phyloP scores from a whole-genome alignment of 768 basidiomycete species.

The Tephrocybe sp. region DNA sequence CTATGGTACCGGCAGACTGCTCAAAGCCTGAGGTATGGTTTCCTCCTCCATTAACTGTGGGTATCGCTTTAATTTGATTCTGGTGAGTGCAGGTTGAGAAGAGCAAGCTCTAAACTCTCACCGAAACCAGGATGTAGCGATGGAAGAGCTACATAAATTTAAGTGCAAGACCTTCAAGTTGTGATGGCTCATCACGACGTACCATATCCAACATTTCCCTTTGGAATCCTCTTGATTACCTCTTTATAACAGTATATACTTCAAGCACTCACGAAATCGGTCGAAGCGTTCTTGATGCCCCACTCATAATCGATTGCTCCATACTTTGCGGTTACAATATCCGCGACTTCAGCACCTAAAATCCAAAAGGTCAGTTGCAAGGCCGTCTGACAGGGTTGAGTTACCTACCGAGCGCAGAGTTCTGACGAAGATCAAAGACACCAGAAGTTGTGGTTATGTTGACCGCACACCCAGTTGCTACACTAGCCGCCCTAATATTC shows the following conservation, averaged over 20 bases:
- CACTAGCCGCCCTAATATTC: slow-evolving; percentile 16
- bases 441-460: slow-evolving; percentile 9
- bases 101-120: not conserved
- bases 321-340: slow-evolving; percentile 57
- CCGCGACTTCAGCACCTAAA: slow-evolving; percentile 25
- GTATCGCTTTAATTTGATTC: slow-evolving; percentile 55
- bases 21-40: slow-evolving; percentile 76
- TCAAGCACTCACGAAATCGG: slow-evolving; percentile 67
- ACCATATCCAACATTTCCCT: slow-evolving; percentile 36
- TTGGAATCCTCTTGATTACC: slow-evolving; percentile 30
- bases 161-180: not conserved
- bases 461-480: slow-evolving; percentile 18
- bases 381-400: not conserved
- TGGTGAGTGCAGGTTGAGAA: no score
- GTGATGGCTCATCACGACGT: not conserved
- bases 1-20: slow-evolving; percentile 54
- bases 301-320: slow-evolving; percentile 62
- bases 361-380: not conserved
- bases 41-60: slow-evolving; percentile 66
- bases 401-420: slow-evolving; percentile 41
- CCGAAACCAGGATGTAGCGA: slow-evolving; percentile 71
- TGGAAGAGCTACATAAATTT: slow-evolving; percentile 46
- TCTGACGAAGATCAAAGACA: slow-evolving; percentile 19
- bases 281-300: slow-evolving; percentile 71
- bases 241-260: not conserved